phyloP scores from a whole-genome alignment of 225 moss, liverwort and hornwort species.

The Thuidium tamariscinum region DNA sequence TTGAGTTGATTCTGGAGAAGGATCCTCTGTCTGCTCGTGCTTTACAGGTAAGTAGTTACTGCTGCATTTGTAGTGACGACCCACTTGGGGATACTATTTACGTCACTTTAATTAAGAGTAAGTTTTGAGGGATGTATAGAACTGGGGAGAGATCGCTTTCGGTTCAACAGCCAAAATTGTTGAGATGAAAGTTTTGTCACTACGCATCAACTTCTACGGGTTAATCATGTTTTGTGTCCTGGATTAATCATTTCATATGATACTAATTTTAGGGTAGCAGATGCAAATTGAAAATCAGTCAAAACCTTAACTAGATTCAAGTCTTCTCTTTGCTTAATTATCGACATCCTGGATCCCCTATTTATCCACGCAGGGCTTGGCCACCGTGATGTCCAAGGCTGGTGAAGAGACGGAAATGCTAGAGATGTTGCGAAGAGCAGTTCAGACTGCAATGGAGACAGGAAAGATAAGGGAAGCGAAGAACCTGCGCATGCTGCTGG shows the following conservation, averaged over 20 bases:
- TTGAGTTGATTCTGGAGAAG: slow-evolving; percentile 56
- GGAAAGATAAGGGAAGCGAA: slow-evolving; percentile 45
- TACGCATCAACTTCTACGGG: background rate
- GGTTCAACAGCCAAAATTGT: background rate
- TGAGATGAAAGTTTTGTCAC: background rate
- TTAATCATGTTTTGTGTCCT: background rate
- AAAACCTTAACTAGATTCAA: background rate
- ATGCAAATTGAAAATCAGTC: background rate
- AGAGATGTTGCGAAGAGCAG: slow-evolving; percentile 55
- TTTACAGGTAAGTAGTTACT: slow-evolving; percentile 45
- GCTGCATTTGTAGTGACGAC: background rate
- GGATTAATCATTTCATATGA: background rate
- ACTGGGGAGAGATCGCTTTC: background rate
- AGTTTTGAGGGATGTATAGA: background rate
- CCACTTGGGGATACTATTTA: background rate
- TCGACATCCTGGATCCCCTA: background rate
- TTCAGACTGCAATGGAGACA: slow-evolving; percentile 36
- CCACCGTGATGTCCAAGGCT: slow-evolving; percentile 61
- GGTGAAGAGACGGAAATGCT: slow-evolving; percentile 59
- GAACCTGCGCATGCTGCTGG: slow-evolving; percentile 82
- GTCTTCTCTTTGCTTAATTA: background rate
- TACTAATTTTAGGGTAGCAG: background rate
- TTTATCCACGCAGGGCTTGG: slow-evolving; percentile 57
- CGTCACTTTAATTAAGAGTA: background rate
- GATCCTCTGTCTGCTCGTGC: slow-evolving; percentile 91